Conservation (phyloP, 2,329 filamentous ascomycete species). For the Bipolaris sorokiniana region DNA sequence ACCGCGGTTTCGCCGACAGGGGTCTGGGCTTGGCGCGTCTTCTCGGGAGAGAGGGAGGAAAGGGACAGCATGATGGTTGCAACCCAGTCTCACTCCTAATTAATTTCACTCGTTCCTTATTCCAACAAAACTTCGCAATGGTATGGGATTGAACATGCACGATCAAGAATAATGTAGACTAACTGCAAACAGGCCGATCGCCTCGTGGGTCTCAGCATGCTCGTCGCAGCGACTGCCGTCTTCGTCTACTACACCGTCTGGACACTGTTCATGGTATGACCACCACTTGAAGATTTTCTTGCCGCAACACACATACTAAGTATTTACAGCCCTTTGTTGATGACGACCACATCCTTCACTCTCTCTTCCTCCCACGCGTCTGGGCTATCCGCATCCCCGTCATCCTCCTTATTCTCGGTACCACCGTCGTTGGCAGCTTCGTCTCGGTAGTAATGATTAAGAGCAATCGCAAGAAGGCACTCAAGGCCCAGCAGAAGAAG, state of each 20-base stretch:
- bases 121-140: constrained; percentile 34
- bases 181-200: constrained; percentile 78
- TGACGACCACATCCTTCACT: constrained; percentile 88
- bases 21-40: constrained; percentile 20
- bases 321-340: constrained; percentile 87
- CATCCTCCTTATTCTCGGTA: constrained; percentile 89
- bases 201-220: constrained; percentile 77
- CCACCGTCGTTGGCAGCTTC: constrained; percentile 94
- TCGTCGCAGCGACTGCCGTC: constrained; percentile 73
- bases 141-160: constrained; percentile 16
- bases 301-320: not conserved
- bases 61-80: constrained; percentile 26
- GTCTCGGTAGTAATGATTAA: constrained; percentile 97
- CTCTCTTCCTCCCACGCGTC: constrained; percentile 93
- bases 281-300: not conserved
- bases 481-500: constrained; percentile 95
- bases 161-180: not conserved
- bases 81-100: constrained; percentile 10
- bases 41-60: constrained; percentile 9
- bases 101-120: constrained; percentile 27
- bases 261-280: constrained; percentile 92
- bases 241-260: constrained; percentile 96
- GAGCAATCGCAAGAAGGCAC: constrained; percentile 96
- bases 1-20: constrained; percentile 26
- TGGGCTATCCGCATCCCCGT: constrained; percentile 99